Evolutionary conservation across 139 green algal species (phyloP).

Genomic region (Gonium pectorale): DNA sequence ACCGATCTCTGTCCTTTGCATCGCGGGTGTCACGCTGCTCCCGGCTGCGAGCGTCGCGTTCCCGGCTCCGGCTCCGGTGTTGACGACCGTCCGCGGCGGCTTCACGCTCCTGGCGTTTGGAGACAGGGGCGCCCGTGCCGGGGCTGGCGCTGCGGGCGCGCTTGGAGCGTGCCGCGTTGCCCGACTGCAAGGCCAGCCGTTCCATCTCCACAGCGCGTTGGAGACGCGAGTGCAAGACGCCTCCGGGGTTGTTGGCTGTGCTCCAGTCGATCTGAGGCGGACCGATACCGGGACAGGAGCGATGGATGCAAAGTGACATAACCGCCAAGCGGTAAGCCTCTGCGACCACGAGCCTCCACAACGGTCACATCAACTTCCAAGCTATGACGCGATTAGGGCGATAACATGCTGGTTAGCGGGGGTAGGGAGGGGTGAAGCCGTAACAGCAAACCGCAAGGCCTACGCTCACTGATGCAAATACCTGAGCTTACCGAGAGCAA

Average conservation of each 20-base stretch:
- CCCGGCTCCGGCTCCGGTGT: constrained; percentile 22
- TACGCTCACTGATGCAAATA: too few relatives aligned
- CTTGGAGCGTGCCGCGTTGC: not conserved
- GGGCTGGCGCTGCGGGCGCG: constrained; percentile 10
- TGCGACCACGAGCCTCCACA: too few relatives aligned
- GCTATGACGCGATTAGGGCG: too few relatives aligned
- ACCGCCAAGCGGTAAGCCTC: too few relatives aligned
- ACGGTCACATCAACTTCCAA: too few relatives aligned
- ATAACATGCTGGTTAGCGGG: too few relatives aligned
- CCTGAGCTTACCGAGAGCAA: constrained; percentile 19
- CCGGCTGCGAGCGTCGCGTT: not conserved
- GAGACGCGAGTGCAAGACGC: constrained; percentile 30
- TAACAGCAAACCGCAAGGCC: too few relatives aligned
- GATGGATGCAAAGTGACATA: too few relatives aligned
- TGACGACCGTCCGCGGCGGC: constrained; percentile 3
- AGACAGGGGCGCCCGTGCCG: not conserved
- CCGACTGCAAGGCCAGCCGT: not conserved
- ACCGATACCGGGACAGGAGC: not conserved
- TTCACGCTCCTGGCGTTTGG: not conserved
- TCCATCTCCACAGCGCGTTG: constrained; percentile 26
- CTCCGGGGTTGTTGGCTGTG: constrained; percentile 35
- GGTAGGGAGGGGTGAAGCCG: too few relatives aligned
- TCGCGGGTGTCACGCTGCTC: constrained; percentile 3
- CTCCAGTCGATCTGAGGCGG: constrained; percentile 17
- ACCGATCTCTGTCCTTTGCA: not conserved